Conservation (phyloP, 2,329 filamentous ascomycete species). For the Ceratocystis huliohia region DNA sequence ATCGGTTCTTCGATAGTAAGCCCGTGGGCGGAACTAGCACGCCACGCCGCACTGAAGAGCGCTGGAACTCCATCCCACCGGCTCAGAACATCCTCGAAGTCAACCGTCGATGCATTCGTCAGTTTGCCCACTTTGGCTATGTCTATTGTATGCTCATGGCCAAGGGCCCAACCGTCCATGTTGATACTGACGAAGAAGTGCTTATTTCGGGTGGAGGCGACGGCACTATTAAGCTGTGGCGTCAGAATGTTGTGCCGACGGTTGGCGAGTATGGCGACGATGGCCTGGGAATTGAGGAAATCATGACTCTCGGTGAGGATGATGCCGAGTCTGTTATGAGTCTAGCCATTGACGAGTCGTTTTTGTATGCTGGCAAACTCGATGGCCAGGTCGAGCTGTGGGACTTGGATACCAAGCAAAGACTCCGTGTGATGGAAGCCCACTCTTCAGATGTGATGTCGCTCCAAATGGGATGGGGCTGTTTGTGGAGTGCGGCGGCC, state of each 20-base stretch:
- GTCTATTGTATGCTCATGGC: conserved; percentile 92
- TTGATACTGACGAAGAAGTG: conserved; percentile 63
- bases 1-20: conserved; percentile 85
- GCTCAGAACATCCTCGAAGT: conserved; percentile 59
- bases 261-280: conserved; percentile 24
- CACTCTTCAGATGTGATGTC: conserved; percentile 75
- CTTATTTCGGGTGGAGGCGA: conserved; percentile 86
- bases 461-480: conserved; percentile 71
- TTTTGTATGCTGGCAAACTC: conserved; percentile 81
- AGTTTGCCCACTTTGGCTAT: conserved; percentile 91
- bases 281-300: conserved; percentile 51
- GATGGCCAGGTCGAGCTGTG: conserved; percentile 86
- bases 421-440: conserved; percentile 72
- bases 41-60: conserved; percentile 53
- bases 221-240: conserved; percentile 91
- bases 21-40: conserved; percentile 72
- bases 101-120: conserved; percentile 62
- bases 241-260: conserved; percentile 34
- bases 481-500: conserved; percentile 79
- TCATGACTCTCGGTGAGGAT: conserved; percentile 51
- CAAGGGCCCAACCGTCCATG: conserved; percentile 51
- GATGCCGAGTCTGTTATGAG: conserved; percentile 58
- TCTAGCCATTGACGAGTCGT: conserved; percentile 74
- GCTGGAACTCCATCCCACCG: conserved; percentile 42
- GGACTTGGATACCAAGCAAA: conserved; percentile 89